These are phyloP conservation scores for Grammothele lineata DNA, from an alignment of 768 basidiomycete species.

Conservation along the genomic window DNA sequence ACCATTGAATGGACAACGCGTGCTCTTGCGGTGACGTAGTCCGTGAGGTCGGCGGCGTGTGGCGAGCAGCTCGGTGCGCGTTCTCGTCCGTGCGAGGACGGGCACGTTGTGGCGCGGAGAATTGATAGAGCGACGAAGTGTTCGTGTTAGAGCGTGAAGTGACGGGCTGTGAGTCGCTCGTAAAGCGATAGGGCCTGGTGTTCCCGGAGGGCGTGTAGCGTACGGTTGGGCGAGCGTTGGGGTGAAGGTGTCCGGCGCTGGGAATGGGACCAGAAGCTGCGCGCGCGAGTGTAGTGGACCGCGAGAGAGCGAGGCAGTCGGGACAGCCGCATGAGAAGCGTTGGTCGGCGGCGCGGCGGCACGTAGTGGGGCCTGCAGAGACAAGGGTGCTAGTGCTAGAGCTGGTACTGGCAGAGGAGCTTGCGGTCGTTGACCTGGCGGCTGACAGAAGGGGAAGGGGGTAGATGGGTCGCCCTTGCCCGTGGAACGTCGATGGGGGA, in stretches of 20 bases:
- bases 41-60: not conserved
- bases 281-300: not conserved
- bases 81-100: slow-evolving; percentile 7
- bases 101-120: not conserved
- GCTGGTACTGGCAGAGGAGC: not conserved
- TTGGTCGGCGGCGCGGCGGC: not conserved
- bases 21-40: not conserved
- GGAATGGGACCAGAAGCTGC: too few relatives aligned
- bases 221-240: not conserved
- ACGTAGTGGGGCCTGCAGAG: not conserved
- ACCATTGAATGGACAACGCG: too few relatives aligned
- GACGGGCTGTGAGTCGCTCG: not conserved
- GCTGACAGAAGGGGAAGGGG: slow-evolving; percentile 6
- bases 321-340: slow-evolving; percentile 1
- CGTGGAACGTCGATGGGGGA: not conserved
- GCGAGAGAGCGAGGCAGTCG: not conserved
- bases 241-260: too few relatives aligned
- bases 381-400: not conserved
- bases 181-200: not conserved
- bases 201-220: not conserved
- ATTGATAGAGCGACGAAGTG: not conserved
- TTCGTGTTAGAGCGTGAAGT: not conserved
- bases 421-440: not conserved
- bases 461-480: too few relatives aligned
- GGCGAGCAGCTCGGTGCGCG: slow-evolving; percentile 3